Conservation (phyloP, 805 yeast genomes). For the Yarrowia keelungensis region DNA sequence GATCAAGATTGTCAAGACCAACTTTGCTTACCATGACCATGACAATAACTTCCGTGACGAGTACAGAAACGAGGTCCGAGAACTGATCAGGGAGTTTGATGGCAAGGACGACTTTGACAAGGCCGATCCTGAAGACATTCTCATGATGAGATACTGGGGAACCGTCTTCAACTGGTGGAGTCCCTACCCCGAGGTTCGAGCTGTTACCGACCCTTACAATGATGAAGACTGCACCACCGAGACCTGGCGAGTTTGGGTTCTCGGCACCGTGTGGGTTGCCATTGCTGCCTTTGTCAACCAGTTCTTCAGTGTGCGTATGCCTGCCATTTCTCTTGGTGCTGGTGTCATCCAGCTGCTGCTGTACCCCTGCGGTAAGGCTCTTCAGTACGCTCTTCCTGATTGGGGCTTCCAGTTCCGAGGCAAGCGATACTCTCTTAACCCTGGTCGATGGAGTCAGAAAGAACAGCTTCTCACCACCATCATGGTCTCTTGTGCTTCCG, state of each 20-base stretch:
- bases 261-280: slow-evolving; percentile 60
- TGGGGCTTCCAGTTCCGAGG: slow-evolving; percentile 54
- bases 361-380: slow-evolving; percentile 59
- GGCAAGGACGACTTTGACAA: slow-evolving; percentile 3
- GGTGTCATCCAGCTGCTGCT: slow-evolving; percentile 63
- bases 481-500: slow-evolving; percentile 46
- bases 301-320: slow-evolving; percentile 61
- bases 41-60: slow-evolving; percentile 58
- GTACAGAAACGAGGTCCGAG: slow-evolving; percentile 45
- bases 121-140: slow-evolving; percentile 9
- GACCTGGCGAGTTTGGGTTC: slow-evolving; percentile 60
- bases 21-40: slow-evolving; percentile 54
- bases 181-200: slow-evolving; percentile 65
- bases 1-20: slow-evolving; percentile 52
- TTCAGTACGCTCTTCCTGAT: slow-evolving; percentile 44
- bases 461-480: slow-evolving; percentile 70
- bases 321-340: slow-evolving; percentile 57
- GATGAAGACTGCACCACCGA: slow-evolving; percentile 58
- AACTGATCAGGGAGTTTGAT: slow-evolving; percentile 22
- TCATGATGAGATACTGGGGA: slow-evolving; percentile 34
- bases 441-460: slow-evolving; percentile 69
- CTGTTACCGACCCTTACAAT: slow-evolving; percentile 56
- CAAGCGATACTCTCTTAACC: slow-evolving; percentile 57
- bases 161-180: slow-evolving; percentile 47
- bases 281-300: slow-evolving; percentile 57